Conservation (phyloP, 2,329 filamentous ascomycete genomes). For the Neocatenulostroma microsporum region DNA sequence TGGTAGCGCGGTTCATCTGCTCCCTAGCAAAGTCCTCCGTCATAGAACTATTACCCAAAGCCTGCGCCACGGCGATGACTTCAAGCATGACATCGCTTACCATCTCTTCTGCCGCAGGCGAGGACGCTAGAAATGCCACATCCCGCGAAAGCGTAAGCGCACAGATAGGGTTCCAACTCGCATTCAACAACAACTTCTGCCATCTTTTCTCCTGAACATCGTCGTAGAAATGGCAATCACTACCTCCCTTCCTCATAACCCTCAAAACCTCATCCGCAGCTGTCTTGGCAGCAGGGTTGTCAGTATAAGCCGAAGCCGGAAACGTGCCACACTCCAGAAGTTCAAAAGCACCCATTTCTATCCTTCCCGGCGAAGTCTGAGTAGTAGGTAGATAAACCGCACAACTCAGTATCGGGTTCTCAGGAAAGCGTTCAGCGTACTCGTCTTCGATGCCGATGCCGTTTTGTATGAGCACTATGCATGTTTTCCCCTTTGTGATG, state of each 20-base stretch:
- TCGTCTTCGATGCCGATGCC: constrained; percentile 54
- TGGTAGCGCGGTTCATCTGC: constrained; percentile 33
- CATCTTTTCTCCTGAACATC: constrained; percentile 53
- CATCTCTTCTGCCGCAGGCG: constrained; percentile 30
- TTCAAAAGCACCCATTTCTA: constrained; percentile 42
- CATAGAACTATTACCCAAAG: constrained; percentile 33
- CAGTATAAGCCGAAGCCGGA: constrained; percentile 26
- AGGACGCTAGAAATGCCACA: constrained; percentile 41
- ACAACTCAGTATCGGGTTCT: constrained; percentile 47
- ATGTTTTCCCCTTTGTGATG: constrained; percentile 36
- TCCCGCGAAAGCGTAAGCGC: constrained; percentile 50
- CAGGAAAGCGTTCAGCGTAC: constrained; percentile 43
- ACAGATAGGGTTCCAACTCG: constrained; percentile 54
- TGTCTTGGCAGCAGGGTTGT: constrained; percentile 3
- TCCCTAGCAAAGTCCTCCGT: constrained; percentile 31
- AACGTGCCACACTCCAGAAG: constrained; percentile 45
- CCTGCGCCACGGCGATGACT: constrained; percentile 35
- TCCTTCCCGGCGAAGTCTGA: constrained; percentile 42
- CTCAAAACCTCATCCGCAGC: constrained; percentile 24
- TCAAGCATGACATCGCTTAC: constrained; percentile 40
- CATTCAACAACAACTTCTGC: constrained; percentile 55
- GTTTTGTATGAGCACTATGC: constrained; percentile 55
- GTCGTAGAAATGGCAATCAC: constrained; percentile 40
- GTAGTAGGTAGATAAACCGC: constrained; percentile 49
- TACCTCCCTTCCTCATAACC: constrained; percentile 34